Percentiles rank a stretch among this genome's conserved stretches.
These are phyloP conservation scores for Euptelea pleiosperma DNA, from an alignment of 164 flowering plant genomes.

Conservation along the genomic window DNA sequence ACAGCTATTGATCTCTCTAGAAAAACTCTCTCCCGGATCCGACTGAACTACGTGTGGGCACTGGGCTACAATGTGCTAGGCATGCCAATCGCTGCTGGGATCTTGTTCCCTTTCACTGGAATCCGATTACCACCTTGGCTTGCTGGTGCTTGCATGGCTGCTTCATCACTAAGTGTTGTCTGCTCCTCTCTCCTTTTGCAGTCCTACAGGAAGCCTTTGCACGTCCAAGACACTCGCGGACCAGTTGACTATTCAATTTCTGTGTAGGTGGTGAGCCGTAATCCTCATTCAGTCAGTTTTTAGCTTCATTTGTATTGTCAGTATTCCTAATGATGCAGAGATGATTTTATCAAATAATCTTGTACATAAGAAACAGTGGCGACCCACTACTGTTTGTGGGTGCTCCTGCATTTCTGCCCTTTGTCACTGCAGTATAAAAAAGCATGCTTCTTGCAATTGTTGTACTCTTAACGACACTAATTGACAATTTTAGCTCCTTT, in stretches of 20 bases:
- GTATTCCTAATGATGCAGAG: no score
- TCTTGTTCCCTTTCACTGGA: slow-evolving; percentile 76
- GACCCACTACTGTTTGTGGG: no score
- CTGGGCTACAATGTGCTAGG: slow-evolving; percentile 90
- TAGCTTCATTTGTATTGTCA: no score
- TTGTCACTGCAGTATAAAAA: no score
- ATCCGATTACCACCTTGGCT: slow-evolving; percentile 93
- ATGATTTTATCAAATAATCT: no score
- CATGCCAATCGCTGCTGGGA: slow-evolving; percentile 86
- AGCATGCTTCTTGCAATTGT: no score
- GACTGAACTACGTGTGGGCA: slow-evolving; percentile 90
- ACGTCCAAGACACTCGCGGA: slow-evolving; percentile 26
- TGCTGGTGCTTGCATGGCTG: slow-evolving; percentile 98
- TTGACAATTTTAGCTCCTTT: no score
- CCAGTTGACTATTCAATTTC: slow-evolving; percentile 17
- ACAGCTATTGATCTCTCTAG: slow-evolving; percentile 90
- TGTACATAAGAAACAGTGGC: no score
- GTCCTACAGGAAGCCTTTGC: slow-evolving; percentile 76
- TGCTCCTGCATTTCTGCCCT: no score
- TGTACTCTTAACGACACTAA: no score
- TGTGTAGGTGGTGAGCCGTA: slow-evolving; percentile 18
- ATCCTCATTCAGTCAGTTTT: no score
- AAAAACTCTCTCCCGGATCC: slow-evolving; percentile 70
- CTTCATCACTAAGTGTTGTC: slow-evolving; percentile 86
- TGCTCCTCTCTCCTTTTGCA: slow-evolving; percentile 87